These are phyloP conservation scores for Colletotrichum viniferum DNA, from an alignment of 2,329 filamentous ascomycete species.

Conservation along the genomic window DNA sequence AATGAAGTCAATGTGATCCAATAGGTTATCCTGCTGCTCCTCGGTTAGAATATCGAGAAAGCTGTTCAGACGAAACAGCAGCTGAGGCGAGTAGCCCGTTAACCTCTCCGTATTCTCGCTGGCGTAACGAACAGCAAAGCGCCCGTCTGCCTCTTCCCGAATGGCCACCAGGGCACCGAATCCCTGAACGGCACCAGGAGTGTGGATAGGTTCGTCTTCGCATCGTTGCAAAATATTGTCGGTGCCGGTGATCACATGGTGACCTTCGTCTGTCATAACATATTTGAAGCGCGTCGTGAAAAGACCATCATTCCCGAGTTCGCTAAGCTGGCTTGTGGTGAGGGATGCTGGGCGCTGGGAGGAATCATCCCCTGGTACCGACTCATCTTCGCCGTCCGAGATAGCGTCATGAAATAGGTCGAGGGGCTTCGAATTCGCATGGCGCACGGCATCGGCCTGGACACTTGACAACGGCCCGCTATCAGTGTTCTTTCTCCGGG, in stretches of 20 bases:
- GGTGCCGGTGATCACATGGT: constrained; percentile 82
- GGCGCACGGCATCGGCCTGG: constrained; percentile 47
- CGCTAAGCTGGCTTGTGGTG: background rate
- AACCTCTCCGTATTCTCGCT: constrained; percentile 82
- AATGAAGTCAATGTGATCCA: constrained; percentile 89
- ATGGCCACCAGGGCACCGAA: constrained; percentile 81
- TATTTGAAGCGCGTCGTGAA: constrained; percentile 81
- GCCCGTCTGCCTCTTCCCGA: constrained; percentile 71
- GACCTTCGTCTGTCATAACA: constrained; percentile 75
- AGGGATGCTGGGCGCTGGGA: background rate
- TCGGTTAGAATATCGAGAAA: constrained; percentile 86
- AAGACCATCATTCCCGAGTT: constrained; percentile 31
- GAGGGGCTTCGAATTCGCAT: constrained; percentile 38
- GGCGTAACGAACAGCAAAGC: constrained; percentile 72
- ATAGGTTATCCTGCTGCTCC: constrained; percentile 81
- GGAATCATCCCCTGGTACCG: background rate
- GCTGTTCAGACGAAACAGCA: constrained; percentile 75
- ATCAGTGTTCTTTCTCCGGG: constrained; percentile 37
- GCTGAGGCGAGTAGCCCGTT: constrained; percentile 76
- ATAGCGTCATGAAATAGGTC: constrained; percentile 25
- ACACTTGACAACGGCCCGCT: constrained; percentile 48
- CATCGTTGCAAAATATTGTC: constrained; percentile 78
- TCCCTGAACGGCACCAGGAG: constrained; percentile 79
- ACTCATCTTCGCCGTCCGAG: constrained; percentile 29
- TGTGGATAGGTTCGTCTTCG: constrained; percentile 90